These are phyloP conservation scores for Auriculariales sp. DNA, from an alignment of 768 basidiomycete genomes.

Conservation along the genomic window DNA sequence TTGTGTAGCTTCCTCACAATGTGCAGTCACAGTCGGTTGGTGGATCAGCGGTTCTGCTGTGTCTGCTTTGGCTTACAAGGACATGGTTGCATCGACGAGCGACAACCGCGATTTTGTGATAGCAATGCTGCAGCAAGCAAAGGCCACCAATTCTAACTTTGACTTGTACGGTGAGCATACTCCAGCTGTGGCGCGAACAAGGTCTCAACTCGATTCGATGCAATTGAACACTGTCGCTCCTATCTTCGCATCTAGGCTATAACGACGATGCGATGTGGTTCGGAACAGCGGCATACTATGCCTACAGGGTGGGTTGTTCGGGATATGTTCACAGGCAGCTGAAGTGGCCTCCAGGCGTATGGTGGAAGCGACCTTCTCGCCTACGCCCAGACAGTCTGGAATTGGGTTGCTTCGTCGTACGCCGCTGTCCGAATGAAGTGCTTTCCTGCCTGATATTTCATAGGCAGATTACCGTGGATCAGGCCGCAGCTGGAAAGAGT, in stretches of 20 bases:
- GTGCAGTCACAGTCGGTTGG: not conserved
- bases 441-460: not conserved
- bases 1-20: not conserved
- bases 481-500: constrained; percentile 22
- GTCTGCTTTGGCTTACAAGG: not conserved
- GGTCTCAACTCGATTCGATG: no score
- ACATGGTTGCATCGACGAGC: not conserved
- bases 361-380: constrained; percentile 25
- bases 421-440: constrained; percentile 8
- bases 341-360: no score
- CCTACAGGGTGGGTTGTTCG: no score
- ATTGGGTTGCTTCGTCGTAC: constrained; percentile 32
- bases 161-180: not conserved
- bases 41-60: not conserved
- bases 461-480: constrained; percentile 28
- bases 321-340: no score
- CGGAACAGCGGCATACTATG: constrained; percentile 37
- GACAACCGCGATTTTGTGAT: not conserved
- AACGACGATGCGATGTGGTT: constrained; percentile 23
- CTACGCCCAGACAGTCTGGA: constrained; percentile 35
- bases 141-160: not conserved
- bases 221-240: not conserved
- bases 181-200: no score
- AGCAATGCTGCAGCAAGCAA: not conserved
- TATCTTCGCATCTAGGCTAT: not conserved